phyloP scores from a whole-genome alignment of 2,329 filamentous ascomycete species.

The Sclerotinia trifoliorum region DNA sequence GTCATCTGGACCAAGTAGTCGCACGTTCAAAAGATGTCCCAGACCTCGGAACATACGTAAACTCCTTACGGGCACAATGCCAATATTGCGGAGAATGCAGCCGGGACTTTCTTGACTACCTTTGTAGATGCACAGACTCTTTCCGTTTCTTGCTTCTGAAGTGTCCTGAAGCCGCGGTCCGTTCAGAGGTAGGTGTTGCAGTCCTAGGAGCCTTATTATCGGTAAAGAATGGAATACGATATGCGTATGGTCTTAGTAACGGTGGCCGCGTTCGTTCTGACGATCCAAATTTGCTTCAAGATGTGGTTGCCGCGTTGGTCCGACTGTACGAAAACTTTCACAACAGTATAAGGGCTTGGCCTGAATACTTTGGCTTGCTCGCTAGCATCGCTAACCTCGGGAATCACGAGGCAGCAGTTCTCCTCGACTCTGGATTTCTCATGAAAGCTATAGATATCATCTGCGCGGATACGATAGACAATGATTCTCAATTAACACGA shows the following conservation, averaged over 20 bases:
- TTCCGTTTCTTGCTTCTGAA: conserved; percentile 65
- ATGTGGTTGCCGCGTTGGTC: conserved; percentile 49
- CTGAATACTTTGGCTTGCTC: conserved; percentile 72
- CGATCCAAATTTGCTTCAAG: conserved; percentile 37
- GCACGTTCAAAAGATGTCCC: conserved; percentile 68
- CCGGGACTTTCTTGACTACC: conserved; percentile 60
- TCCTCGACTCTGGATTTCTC: conserved; percentile 63
- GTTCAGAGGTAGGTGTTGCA: conserved; percentile 51
- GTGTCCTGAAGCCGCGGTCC: conserved; percentile 56
- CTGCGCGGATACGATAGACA: conserved; percentile 36
- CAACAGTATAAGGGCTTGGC: conserved; percentile 64
- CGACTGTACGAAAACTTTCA: conserved; percentile 64
- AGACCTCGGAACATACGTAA: conserved; percentile 57
- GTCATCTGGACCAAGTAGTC: conserved; percentile 73
- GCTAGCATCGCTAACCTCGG: conserved; percentile 64
- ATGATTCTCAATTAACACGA: conserved; percentile 51
- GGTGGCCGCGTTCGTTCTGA: conserved; percentile 37
- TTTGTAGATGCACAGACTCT: conserved; percentile 52
- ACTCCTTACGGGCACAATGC: conserved; percentile 52
- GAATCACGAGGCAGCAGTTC: conserved; percentile 52
- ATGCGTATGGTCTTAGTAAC: conserved; percentile 46
- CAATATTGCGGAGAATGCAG: conserved; percentile 55
- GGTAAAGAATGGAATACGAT: conserved; percentile 51
- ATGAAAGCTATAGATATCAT: conserved; percentile 43
- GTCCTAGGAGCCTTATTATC: conserved; percentile 53